Percentiles rank a stretch among this genome's conserved stretches.
Conservation (phyloP, 2,329 filamentous ascomycete genomes). For the Cytospora schulzeri region DNA sequence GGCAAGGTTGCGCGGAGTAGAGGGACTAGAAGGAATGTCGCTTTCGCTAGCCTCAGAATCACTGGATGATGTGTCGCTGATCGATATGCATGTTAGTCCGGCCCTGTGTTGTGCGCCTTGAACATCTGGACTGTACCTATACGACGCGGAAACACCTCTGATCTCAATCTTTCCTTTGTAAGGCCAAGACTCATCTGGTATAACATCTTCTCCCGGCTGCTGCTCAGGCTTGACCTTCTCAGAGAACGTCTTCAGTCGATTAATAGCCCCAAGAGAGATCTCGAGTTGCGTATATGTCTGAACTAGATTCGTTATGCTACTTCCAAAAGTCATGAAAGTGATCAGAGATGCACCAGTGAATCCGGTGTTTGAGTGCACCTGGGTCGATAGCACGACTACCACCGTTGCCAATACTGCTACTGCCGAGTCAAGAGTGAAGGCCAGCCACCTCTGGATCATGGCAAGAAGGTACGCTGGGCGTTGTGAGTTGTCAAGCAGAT, state of each 20-base stretch:
- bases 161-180: constrained; percentile 32
- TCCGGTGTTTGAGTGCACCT: constrained; percentile 40
- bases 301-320: constrained; percentile 36
- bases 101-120: not conserved
- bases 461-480: constrained; percentile 59
- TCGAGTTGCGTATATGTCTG: constrained; percentile 38
- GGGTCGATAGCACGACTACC: constrained; percentile 52
- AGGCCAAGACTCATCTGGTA: constrained; percentile 34
- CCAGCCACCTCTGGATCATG: constrained; percentile 61
- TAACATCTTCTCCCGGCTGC: constrained; percentile 35
- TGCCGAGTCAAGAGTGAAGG: constrained; percentile 51
- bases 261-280: constrained; percentile 42
- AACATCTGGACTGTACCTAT: constrained; percentile 25
- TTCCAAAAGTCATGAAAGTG: constrained; percentile 42
- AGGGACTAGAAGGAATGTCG: too few relatives aligned
- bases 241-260: constrained; percentile 37
- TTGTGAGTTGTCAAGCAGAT: constrained; percentile 56
- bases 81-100: not conserved
- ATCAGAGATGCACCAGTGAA: constrained; percentile 45
- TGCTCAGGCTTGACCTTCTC: constrained; percentile 33
- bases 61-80: not conserved
- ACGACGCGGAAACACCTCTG: constrained; percentile 33
- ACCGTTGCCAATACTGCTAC: constrained; percentile 51
- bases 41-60: not conserved
- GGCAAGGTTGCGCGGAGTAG: constrained; percentile 24